These are phyloP conservation scores for Clonostachys solani DNA, from an alignment of 2,329 filamentous ascomycete genomes.

Conservation along the genomic window DNA sequence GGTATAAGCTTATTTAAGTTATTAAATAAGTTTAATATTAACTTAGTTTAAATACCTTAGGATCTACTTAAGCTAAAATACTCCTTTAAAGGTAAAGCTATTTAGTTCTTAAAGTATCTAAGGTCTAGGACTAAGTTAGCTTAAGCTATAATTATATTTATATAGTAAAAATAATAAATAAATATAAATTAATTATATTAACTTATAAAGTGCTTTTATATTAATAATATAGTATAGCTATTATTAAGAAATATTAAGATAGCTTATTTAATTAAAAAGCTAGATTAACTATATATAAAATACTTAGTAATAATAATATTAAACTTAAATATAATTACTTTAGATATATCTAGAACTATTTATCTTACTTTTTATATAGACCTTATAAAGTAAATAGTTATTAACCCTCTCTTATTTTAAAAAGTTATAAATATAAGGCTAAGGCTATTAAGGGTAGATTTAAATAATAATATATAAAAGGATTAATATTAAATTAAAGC, in stretches of 20 bases:
- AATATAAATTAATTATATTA: background rate
- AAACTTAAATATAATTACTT: slow-evolving; percentile 1
- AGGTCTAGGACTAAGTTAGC: background rate
- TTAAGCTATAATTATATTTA: background rate
- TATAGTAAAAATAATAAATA: background rate
- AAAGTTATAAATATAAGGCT: background rate
- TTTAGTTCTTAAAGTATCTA: background rate
- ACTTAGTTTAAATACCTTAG: background rate
- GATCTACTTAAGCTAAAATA: background rate
- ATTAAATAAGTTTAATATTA: background rate
- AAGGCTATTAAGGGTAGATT: background rate
- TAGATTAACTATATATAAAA: background rate
- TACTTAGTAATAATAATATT: background rate
- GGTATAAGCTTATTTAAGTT: background rate
- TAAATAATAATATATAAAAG: background rate
- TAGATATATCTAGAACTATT: background rate
- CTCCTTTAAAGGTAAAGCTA: background rate
- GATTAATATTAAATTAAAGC: background rate
- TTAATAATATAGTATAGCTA: background rate
- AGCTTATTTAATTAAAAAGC: background rate
- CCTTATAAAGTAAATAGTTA: background rate
- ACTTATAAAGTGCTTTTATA: background rate
- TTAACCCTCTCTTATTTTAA: background rate
- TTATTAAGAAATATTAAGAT: background rate
- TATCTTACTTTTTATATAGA: background rate